Percentiles rank a stretch among this genome's conserved stretches.
These are phyloP conservation scores for Kluyveromyces wickerhamii DNA, from an alignment of 805 yeast genomes.

Conservation along the genomic window DNA sequence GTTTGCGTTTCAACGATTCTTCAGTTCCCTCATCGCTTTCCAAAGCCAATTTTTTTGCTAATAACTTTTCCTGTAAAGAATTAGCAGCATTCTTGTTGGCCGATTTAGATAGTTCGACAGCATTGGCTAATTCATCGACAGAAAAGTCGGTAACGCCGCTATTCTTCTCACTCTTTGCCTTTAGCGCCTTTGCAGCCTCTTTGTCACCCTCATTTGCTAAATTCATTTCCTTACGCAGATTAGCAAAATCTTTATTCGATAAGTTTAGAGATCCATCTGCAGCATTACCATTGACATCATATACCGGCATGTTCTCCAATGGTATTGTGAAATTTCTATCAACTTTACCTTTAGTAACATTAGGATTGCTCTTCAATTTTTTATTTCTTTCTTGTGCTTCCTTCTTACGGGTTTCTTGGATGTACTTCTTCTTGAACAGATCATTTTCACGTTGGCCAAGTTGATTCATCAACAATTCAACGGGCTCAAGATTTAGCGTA, in stretches of 20 bases:
- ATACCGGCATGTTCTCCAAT: constrained; percentile 63
- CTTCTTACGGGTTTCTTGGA: constrained; percentile 60
- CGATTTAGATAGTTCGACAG: constrained; percentile 30
- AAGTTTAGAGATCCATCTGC: constrained; percentile 61
- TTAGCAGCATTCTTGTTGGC: constrained; percentile 41
- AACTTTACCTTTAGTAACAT: constrained; percentile 54
- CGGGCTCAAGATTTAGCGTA: constrained; percentile 61
- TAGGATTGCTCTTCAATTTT: constrained; percentile 40
- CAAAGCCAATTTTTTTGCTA: constrained; percentile 21
- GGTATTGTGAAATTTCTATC: constrained; percentile 71
- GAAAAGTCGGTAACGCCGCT: constrained; percentile 21
- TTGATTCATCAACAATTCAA: constrained; percentile 57
- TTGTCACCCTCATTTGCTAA: constrained; percentile 66
- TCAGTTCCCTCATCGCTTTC: constrained; percentile 22
- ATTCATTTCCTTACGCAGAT: constrained; percentile 51
- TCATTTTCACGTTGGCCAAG: constrained; percentile 70
- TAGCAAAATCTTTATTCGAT: constrained; percentile 63
- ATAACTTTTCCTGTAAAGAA: constrained; percentile 31
- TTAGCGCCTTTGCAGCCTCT: constrained; percentile 57
- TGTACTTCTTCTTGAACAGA: constrained; percentile 63
- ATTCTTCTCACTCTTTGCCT: constrained; percentile 32
- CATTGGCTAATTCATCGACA: constrained; percentile 23
- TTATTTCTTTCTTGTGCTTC: constrained; percentile 56
- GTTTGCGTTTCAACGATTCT: constrained; percentile 9
- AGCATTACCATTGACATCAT: constrained; percentile 64